Evolutionary conservation across 2,329 filamentous ascomycete species (phyloP).

Genomic region (Exserohilum rostratum): DNA sequence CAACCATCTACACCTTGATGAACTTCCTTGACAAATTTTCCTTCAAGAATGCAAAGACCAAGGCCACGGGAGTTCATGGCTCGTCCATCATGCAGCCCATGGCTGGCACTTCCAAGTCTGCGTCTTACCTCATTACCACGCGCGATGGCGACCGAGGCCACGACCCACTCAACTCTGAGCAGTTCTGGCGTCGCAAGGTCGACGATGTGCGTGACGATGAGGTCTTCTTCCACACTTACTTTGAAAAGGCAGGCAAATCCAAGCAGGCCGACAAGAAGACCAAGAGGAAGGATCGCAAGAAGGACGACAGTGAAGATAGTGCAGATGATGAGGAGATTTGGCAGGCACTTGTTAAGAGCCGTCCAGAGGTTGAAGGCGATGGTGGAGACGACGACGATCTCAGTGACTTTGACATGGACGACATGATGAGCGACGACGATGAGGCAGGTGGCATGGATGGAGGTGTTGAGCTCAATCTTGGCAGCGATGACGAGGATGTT

Average conservation of each 20-base stretch:
- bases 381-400: slow-evolving; percentile 65
- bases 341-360: slow-evolving; percentile 83
- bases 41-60: slow-evolving; percentile 89
- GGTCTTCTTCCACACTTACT: slow-evolving; percentile 98
- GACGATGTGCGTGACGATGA: slow-evolving; percentile 89
- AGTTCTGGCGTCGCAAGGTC: slow-evolving; percentile 90
- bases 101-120: slow-evolving; percentile 64
- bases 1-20: slow-evolving; percentile 87
- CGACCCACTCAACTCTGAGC: slow-evolving; percentile 79
- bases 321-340: slow-evolving; percentile 85
- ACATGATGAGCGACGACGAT: slow-evolving; percentile 56
- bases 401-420: slow-evolving; percentile 58
- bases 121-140: slow-evolving; percentile 66
- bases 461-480: slow-evolving; percentile 53
- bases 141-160: slow-evolving; percentile 64
- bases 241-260: slow-evolving; percentile 68
- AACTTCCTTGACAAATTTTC: slow-evolving; percentile 98
- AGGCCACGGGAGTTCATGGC: slow-evolving; percentile 67
- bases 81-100: slow-evolving; percentile 97
- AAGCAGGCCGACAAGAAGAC: slow-evolving; percentile 63
- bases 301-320: slow-evolving; percentile 55
- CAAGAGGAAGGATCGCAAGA: slow-evolving; percentile 56
- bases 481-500: slow-evolving; percentile 57
- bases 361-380: slow-evolving; percentile 75
- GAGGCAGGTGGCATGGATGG: slow-evolving; percentile 52